phyloP scores from a whole-genome alignment of 495 filamentous ascomycete genomes.

The Trichoderma erinaceum region DNA sequence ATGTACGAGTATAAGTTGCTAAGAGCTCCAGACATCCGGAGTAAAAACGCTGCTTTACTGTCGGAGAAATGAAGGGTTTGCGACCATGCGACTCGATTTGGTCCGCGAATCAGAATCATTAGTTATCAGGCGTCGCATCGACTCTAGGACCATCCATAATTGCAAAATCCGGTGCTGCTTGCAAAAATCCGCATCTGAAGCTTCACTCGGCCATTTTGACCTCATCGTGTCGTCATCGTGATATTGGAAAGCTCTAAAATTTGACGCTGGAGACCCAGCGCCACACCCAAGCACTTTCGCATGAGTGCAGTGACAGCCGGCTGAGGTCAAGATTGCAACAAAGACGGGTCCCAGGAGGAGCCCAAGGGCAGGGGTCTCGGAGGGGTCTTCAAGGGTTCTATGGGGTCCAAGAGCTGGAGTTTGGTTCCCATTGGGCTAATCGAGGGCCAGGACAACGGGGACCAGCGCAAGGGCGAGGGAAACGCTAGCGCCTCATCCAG shows the following conservation, averaged over 20 bases:
- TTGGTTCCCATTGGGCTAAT: too few species aligned
- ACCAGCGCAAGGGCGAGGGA: not conserved
- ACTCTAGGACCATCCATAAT: not conserved
- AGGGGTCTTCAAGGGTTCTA: not conserved
- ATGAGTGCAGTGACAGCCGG: conserved; percentile 5
- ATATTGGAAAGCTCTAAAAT: not conserved
- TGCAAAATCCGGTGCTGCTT: not conserved
- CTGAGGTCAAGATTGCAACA: not conserved
- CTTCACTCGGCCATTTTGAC: not conserved
- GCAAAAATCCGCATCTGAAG: not conserved
- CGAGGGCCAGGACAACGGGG: not conserved
- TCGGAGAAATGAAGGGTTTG: too few species aligned
- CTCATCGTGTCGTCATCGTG: conserved; percentile 5
- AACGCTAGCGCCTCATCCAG: conserved; percentile 11
- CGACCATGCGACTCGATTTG: too few species aligned
- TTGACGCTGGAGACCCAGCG: not conserved
- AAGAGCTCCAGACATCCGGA: too few species aligned
- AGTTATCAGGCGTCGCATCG: not conserved
- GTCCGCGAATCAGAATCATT: not conserved
- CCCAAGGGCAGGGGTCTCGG: not conserved
- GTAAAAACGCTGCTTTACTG: too few species aligned
- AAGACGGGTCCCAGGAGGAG: not conserved
- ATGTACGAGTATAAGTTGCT: too few species aligned
- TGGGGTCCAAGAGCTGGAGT: not conserved
- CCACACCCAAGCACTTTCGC: not conserved